Conservation (phyloP, 768 basidiomycete species). For the Phanerochaete sordida region DNA sequence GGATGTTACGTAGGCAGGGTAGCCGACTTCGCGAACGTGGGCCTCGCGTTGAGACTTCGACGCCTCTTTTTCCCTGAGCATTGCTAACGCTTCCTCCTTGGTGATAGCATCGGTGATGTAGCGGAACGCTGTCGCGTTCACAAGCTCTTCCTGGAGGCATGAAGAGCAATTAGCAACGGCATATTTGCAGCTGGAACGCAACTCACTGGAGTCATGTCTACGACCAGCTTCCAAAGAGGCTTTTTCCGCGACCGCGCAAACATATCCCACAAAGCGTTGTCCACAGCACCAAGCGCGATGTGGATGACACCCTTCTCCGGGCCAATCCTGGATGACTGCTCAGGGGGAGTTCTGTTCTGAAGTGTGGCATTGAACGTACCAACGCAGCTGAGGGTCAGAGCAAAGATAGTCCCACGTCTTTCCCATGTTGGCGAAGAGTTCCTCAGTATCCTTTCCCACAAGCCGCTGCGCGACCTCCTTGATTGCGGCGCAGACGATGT, state of each 20-base stretch:
- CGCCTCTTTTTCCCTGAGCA: slow-evolving; percentile 75
- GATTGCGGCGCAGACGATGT: slow-evolving; percentile 88
- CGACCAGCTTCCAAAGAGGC: slow-evolving; percentile 91
- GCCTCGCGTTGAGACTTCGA: slow-evolving; percentile 78
- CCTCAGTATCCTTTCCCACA: slow-evolving; percentile 76
- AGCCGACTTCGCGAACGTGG: slow-evolving; percentile 69
- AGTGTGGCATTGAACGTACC: slow-evolving; percentile 49
- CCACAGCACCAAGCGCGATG: slow-evolving; percentile 82
- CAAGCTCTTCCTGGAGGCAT: slow-evolving; percentile 63
- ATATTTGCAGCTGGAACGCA: background rate
- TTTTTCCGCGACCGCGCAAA: slow-evolving; percentile 76
- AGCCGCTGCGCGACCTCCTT: slow-evolving; percentile 76
- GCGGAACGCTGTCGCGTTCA: slow-evolving; percentile 72
- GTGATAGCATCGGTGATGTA: slow-evolving; percentile 96
- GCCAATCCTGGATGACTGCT: slow-evolving; percentile 58
- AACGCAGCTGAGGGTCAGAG: slow-evolving; percentile 87
- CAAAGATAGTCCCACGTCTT: slow-evolving; percentile 85
- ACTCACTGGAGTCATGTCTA: slow-evolving; percentile 78
- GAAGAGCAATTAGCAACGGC: background rate
- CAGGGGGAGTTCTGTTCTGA: background rate
- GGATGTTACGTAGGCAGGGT: slow-evolving; percentile 92
- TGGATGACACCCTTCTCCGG: slow-evolving; percentile 96
- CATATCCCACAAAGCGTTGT: slow-evolving; percentile 95
- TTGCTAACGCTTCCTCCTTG: slow-evolving; percentile 79
- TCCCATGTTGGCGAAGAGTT: slow-evolving; percentile 88